phyloP scores from a whole-genome alignment of 805 yeast genomes.

The Brettanomyces sp. region DNA sequence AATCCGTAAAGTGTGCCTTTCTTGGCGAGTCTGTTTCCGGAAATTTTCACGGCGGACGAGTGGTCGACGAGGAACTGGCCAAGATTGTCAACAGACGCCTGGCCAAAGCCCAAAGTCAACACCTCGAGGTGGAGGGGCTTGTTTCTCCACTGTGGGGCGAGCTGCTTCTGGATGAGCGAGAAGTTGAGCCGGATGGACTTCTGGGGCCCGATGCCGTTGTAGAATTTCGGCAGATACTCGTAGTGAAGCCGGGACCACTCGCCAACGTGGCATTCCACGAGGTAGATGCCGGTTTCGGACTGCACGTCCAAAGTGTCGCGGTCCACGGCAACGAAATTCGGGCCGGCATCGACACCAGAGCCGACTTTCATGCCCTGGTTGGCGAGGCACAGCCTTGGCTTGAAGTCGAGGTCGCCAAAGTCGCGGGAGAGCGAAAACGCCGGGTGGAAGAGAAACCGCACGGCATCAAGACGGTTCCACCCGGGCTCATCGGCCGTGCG shows the following conservation, averaged over 20 bases:
- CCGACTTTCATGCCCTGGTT: constrained; percentile 24
- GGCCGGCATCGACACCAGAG: constrained; percentile 27
- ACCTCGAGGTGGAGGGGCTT: constrained; percentile 42
- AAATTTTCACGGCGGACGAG: constrained; percentile 10
- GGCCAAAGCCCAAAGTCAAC: constrained; percentile 53
- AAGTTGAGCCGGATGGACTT: constrained; percentile 39
- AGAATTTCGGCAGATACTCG: constrained; percentile 48
- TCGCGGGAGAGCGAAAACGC: constrained; percentile 68
- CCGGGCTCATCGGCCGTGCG: constrained; percentile 60
- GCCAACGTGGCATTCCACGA: constrained; percentile 61
- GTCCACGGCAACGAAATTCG: constrained; percentile 38
- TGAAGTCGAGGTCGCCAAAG: constrained; percentile 31
- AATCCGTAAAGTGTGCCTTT: constrained; percentile 18
- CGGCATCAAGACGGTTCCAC: constrained; percentile 78
- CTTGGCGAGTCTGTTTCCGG: constrained; percentile 8
- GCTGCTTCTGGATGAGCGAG: constrained; percentile 31
- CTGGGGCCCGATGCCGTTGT: constrained; percentile 57
- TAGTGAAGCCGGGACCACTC: constrained; percentile 49
- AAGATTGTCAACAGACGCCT: constrained; percentile 43
- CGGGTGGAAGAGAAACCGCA: constrained; percentile 75
- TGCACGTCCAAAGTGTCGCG: constrained; percentile 35
- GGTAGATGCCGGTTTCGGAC: constrained; percentile 60
- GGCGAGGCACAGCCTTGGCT: constrained; percentile 20
- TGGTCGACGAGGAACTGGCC: constrained; percentile 20
- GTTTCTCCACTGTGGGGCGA: constrained; percentile 25